Evolutionary conservation across 768 basidiomycete species (phyloP).

Genomic region (Calocybe gangraenosa): DNA sequence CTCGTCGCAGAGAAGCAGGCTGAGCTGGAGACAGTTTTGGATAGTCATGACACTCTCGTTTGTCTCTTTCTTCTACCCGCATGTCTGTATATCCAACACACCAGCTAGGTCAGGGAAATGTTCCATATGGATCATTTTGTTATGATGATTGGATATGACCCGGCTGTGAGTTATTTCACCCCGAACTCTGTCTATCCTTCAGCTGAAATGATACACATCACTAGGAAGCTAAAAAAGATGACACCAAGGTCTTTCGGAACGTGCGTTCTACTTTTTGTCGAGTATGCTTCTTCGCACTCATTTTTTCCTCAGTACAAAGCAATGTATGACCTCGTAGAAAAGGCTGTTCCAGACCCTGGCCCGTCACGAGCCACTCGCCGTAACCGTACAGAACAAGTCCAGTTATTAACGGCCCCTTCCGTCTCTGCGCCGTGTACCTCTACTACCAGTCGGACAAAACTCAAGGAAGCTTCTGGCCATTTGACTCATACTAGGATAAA

Average conservation of each 20-base stretch:
- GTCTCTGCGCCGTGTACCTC: conserved; percentile 19
- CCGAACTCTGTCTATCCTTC: background rate
- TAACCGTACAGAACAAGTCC: conserved; percentile 50
- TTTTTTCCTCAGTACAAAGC: conserved; percentile 49
- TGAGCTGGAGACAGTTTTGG: conserved; percentile 54
- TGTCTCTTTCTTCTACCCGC: conserved; percentile 27
- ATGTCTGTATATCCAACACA: conserved; percentile 2
- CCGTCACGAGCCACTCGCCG: conserved; percentile 59
- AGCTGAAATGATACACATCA: conserved; percentile 7
- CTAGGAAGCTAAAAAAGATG: conserved; percentile 71
- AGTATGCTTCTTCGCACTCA: conserved; percentile 6
- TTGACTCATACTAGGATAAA: conserved; percentile 15
- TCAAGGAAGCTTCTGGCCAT: conserved; percentile 27
- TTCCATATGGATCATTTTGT: conserved; percentile 87
- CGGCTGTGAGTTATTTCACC: conserved; percentile 50
- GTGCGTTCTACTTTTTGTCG: conserved; percentile 36
- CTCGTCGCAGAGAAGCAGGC: conserved; percentile 57
- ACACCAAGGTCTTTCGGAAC: conserved; percentile 66
- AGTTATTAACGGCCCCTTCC: conserved; percentile 31
- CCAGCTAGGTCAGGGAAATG: conserved; percentile 67
- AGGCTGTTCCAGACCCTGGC: conserved; percentile 30
- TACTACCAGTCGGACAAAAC: conserved; percentile 18
- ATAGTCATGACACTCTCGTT: conserved; percentile 73
- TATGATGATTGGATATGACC: conserved; percentile 73
- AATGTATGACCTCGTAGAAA: conserved; percentile 56